Base-by-base conservation (phyloP, 139 green algal species). In the Edaphochlamys debaryana region DNA sequence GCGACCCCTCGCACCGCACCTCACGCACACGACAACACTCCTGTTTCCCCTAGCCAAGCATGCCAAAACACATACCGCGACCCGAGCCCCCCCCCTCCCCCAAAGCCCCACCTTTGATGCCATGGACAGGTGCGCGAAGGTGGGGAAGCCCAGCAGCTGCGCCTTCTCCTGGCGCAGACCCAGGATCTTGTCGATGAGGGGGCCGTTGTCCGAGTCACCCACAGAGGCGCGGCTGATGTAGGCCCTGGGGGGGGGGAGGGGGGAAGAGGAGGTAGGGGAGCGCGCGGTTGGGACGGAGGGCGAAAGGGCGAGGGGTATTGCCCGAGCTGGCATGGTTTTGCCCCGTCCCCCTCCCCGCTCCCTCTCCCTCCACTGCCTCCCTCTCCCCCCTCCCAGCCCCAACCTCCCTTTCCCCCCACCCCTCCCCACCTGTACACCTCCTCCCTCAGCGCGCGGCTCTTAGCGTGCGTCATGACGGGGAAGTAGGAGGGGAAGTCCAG, bases 401-500 rank as follows among this genome's bases (percentile, higher is more conserved):
- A 54, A 15, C 48, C 48, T 15, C 48, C 48, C 48, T 54, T 15
- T 54, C 48, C 48, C 48, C 48, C 48, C 36, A 11, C 37, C 66
- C 4, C 29, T 29, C 32, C 76, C 23, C 64, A 56, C 78, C 91
- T 86, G 94, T 99, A 99, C 86, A 99, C 80, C 90, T 99, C 95
- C 90, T 99, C 97, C 13, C 97, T 86, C 79, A 99, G 90, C 17
- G 85, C 85, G 23, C 96, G 88, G 90, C 96, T 97, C 85, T 95
- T 95, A 73, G 90, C 91, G 87, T 99, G 96, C 32, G 89, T 93
- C 80, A 98, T 91, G 45, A 99, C 90, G 2, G 96, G 92, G 32
- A 96, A 85, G 91, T 97, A 98, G 60, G 84, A 95, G 41, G 97
- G 97, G 69, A 97, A 93, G 92, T 99, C 97, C 40, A 99, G 92